Evolutionary conservation across 495 filamentous ascomycete genomes (phyloP), one percentile per base, ranked within the genome.

Genomic region (Cetradonia linearis): DNA sequence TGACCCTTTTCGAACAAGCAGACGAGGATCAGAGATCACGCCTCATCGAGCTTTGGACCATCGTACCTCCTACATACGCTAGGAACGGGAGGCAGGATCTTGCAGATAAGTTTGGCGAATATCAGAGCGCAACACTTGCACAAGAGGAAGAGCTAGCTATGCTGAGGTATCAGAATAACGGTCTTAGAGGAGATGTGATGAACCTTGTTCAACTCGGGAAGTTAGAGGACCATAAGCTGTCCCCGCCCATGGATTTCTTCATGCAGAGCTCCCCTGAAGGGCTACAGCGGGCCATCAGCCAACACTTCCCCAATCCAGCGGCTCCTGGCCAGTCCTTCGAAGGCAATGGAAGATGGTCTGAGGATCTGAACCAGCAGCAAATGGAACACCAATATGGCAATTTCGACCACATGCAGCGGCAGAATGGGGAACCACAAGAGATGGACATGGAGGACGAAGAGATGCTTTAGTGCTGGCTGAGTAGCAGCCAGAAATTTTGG

Each of bases 11-110:
- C 37, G 78, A 78, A 60, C 73, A 77, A 14, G 83, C 82, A 34
- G 78, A 82, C 36, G 69, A 74, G 14, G 73, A 80, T 16, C 81
- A 88, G 62, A 75, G 77, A 64, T 63, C 79, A 56, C 76, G 81
- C 16, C 74, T 88, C 13, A 72, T 88, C 27, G 78, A 88, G 65
- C 78, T 87, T 8, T 88, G 86, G 86, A 77, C 77, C 55, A 77
- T 81, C 38, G 86, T 71, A 56, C 81, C 81, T 34, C 79, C 79
- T 3, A 62, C 67, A 27, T 48, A 46, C 14, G 48, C 59, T 37
- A 42, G 52, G 27, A 66, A 72, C 36, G 72, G 76, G 48, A 77
- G 70, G 65, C 76, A 70, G 38, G 75, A 69, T 27, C 63, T 77
- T 11, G 71, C 70, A 31, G 56, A 69, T 36, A 61, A 67, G 56